Conservation (phyloP, 257 asterid genomes). For the Fraxinus excelsior region DNA sequence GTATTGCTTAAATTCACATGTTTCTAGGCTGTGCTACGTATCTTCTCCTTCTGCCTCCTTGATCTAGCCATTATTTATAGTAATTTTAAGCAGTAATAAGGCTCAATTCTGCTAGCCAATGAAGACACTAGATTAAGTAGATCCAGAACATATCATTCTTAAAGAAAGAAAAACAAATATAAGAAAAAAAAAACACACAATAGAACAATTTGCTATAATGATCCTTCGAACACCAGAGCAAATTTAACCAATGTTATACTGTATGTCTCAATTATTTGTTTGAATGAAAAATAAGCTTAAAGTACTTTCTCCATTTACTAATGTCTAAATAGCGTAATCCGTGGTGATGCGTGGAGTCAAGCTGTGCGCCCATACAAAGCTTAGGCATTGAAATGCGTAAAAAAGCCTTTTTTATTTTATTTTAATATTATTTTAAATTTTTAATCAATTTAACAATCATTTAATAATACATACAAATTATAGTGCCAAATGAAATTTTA, state of each 20-base stretch:
- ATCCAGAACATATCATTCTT: background rate
- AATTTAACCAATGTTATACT: background rate
- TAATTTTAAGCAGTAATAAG: background rate
- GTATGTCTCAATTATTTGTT: background rate
- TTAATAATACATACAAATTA: no score
- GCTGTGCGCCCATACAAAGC: no score
- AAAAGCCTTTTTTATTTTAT: no score
- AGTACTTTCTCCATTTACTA: background rate
- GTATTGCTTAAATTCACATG: slow-evolving; percentile 59
- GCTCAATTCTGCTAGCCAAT: background rate
- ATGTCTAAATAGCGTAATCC: background rate
- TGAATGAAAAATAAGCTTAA: background rate
- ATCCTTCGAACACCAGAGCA: no score
- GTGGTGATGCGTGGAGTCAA: no score
- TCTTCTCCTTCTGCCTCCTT: slow-evolving; percentile 47
- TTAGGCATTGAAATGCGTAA: no score
- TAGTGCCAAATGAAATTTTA: no score
- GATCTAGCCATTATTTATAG: slow-evolving; percentile 34
- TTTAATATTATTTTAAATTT: no score
- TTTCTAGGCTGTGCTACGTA: slow-evolving; percentile 63
- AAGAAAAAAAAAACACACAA: background rate
- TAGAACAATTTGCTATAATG: background rate
- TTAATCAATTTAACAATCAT: no score
- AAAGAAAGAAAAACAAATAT: background rate
- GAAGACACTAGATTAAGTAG: background rate